Evolutionary conservation across 176 grass and related monocot species (phyloP).

Genomic region (Carex pumila): DNA sequence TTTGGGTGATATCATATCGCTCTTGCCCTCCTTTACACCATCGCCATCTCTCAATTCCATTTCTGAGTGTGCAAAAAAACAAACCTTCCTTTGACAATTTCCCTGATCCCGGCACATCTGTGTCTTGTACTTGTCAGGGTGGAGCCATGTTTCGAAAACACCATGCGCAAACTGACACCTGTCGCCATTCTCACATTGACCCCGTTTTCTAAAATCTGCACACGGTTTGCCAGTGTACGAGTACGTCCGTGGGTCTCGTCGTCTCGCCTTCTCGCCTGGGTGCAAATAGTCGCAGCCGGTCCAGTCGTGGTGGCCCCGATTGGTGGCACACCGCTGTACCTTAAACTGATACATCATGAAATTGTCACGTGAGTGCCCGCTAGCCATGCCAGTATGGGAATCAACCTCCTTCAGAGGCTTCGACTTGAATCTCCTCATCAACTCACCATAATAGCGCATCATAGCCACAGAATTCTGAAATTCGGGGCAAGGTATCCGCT

Average conservation of each 20-base stretch:
- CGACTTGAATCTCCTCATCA: not conserved
- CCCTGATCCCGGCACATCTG: not conserved
- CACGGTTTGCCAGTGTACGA: not conserved
- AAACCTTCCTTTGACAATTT: conserved; percentile 2
- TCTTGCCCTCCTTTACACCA: not conserved
- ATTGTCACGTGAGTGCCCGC: not conserved
- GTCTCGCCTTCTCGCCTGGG: not conserved
- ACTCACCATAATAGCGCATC: not conserved
- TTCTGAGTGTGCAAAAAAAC: conserved; percentile 1
- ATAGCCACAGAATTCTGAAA: not conserved
- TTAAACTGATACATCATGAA: conserved; percentile 21
- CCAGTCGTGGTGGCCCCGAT: conserved; percentile 5
- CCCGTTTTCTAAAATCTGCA: not conserved
- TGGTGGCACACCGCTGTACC: not conserved
- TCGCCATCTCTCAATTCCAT: not conserved
- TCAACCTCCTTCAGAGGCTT: not conserved
- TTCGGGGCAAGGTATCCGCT: not conserved
- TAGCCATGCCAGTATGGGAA: not conserved
- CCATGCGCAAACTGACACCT: conserved; percentile 11
- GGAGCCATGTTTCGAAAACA: conserved; percentile 17
- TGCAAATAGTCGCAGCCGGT: not conserved
- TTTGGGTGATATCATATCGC: not conserved
- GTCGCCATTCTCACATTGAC: conserved; percentile 12
- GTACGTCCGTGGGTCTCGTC: not conserved
- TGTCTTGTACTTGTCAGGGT: conserved; percentile 15